Conservation (phyloP, 768 basidiomycete genomes). For the Porphyrellus cyaneotinctus region DNA sequence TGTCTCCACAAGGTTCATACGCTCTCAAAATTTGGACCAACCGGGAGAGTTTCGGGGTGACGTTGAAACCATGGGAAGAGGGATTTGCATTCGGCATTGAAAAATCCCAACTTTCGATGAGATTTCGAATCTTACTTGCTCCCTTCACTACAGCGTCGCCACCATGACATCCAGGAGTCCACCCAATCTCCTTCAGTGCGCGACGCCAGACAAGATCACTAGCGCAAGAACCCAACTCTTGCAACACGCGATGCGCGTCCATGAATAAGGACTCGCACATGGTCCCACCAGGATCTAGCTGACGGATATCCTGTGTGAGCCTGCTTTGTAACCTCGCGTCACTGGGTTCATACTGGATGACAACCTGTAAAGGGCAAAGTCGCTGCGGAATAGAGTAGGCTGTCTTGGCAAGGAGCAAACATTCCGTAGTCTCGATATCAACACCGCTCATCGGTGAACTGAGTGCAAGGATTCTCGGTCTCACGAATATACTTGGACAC, state of each 20-base stretch:
- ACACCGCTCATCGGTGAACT: conserved; percentile 24
- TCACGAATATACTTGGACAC: conserved; percentile 30
- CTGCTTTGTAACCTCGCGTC: conserved; percentile 34
- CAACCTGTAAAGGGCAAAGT: conserved; percentile 45
- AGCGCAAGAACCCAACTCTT: conserved; percentile 64
- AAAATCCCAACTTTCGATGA: conserved; percentile 60
- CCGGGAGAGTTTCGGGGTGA: conserved; percentile 62
- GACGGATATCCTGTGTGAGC: conserved; percentile 46
- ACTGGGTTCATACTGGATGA: conserved; percentile 50
- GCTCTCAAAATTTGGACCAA: conserved; percentile 57
- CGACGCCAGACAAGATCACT: conserved; percentile 68
- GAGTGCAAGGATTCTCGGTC: conserved; percentile 45
- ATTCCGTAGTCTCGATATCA: conserved; percentile 38
- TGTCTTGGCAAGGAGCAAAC: conserved; percentile 37
- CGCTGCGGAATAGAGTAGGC: conserved; percentile 34
- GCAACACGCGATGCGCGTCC: conserved; percentile 42
- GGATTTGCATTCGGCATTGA: conserved; percentile 59
- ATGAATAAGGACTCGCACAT: conserved; percentile 42
- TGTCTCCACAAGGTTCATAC: conserved; percentile 48
- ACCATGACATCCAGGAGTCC: conserved; percentile 34
- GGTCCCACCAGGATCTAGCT: conserved; percentile 38
- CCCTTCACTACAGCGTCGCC: conserved; percentile 28
- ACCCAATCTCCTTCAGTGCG: conserved; percentile 37
- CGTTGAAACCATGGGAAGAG: conserved; percentile 57
- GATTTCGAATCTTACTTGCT: conserved; percentile 29